These are phyloP conservation scores for Oryza punctata DNA, from an alignment of 176 grass and related monocot species.

Conservation along the genomic window DNA sequence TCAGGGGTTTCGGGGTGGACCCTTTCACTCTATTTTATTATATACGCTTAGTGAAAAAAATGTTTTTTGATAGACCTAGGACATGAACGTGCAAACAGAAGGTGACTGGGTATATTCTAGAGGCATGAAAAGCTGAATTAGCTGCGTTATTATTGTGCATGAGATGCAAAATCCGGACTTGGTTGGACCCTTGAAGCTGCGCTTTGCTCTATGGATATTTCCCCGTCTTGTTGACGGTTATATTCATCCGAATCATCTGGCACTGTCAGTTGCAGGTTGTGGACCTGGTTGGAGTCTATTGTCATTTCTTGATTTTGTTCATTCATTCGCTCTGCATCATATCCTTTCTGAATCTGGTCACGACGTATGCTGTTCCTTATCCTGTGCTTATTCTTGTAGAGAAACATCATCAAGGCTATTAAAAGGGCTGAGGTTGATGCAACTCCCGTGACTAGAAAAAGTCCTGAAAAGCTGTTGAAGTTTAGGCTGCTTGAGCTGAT, in stretches of 20 bases:
- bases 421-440: constrained; percentile 35
- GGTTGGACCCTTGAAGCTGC: constrained; percentile 1
- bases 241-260: constrained; percentile 1
- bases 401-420: constrained; percentile 43
- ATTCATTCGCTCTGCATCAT: background rate
- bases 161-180: constrained; percentile 1
- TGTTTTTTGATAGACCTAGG: too few species aligned
- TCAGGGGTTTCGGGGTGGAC: too few species aligned
- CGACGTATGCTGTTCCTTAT: background rate
- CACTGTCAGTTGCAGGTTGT: constrained; percentile 8
- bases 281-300: background rate
- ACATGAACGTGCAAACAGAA: background rate
- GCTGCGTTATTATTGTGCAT: background rate
- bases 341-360: background rate
- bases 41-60: too few species aligned
- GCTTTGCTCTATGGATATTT: constrained; percentile 20
- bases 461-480: constrained; percentile 45
- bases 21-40: too few species aligned
- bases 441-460: constrained; percentile 45
- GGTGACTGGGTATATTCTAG: background rate
- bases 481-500: constrained; percentile 31
- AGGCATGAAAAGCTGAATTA: too few species aligned
- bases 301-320: background rate
- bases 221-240: constrained; percentile 10
- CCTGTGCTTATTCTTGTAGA: constrained; percentile 25